These are phyloP conservation scores for Alternaria sp. DNA, from an alignment of 2,329 filamentous ascomycete genomes.

Conservation along the genomic window DNA sequence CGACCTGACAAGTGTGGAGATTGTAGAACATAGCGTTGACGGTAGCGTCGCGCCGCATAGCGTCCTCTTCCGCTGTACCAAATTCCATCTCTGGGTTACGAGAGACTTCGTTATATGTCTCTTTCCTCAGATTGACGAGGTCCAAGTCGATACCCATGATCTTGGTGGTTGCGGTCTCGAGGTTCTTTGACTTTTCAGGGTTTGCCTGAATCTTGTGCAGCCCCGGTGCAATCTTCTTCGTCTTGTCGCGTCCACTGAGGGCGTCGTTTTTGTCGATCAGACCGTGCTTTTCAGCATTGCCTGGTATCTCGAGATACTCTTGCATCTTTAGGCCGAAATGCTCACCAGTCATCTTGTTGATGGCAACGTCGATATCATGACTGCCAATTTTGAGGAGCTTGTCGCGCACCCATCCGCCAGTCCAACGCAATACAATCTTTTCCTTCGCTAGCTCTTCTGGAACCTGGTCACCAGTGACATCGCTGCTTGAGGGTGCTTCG, in stretches of 20 bases:
- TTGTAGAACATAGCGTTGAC: conserved; percentile 98
- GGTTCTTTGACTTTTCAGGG: conserved; percentile 94
- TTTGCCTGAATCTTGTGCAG: conserved; percentile 91
- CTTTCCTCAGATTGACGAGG: conserved; percentile 91
- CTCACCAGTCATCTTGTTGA: conserved; percentile 84
- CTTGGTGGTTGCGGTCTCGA: conserved; percentile 87
- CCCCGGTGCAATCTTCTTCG: conserved; percentile 67
- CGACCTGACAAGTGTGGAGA: conserved; percentile 75
- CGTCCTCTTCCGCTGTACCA: conserved; percentile 89
- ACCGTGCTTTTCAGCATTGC: conserved; percentile 66
- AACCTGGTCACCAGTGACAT: conserved; percentile 44
- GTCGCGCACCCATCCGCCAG: conserved; percentile 87
- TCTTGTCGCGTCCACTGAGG: conserved; percentile 50
- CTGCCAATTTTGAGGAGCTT: conserved; percentile 75
- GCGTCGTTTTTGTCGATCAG: conserved; percentile 50
- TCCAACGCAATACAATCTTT: conserved; percentile 71
- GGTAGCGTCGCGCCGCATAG: conserved; percentile 85
- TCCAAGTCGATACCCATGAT: conserved; percentile 90
- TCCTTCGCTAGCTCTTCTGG: conserved; percentile 54
- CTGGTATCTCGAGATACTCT: conserved; percentile 68
- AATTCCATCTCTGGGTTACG: conserved; percentile 93
- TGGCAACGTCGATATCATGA: conserved; percentile 84
- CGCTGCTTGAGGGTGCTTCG: conserved; percentile 31
- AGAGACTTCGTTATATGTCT: conserved; percentile 87
- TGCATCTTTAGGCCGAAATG: conserved; percentile 74